A percentile compares a stretch with the other conserved stretches of the same genome.
Conservation (phyloP, 2,329 filamentous ascomycete species). For the Ophiocordyceps unilateralis region DNA sequence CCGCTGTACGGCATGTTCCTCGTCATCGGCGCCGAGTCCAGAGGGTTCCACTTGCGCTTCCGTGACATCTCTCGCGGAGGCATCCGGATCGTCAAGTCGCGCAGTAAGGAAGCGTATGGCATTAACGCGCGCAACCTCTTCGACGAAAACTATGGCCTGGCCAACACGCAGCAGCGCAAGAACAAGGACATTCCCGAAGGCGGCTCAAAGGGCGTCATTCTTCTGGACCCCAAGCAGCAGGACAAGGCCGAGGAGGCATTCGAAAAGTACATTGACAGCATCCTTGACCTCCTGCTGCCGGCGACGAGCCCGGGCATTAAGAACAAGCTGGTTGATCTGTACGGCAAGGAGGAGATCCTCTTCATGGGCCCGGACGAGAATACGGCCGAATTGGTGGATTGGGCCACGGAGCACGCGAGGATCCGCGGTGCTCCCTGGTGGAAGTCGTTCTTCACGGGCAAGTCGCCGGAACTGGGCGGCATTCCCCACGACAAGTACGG, state of each 20-base stretch:
- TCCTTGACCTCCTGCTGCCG: slow-evolving; percentile 82
- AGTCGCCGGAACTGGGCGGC: slow-evolving; percentile 87
- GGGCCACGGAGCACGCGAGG: slow-evolving; percentile 93
- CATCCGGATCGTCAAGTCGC: slow-evolving; percentile 96
- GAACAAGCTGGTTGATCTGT: slow-evolving; percentile 90
- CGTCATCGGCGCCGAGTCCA: slow-evolving; percentile 89
- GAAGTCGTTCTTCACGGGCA: slow-evolving; percentile 99
- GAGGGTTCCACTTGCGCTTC: slow-evolving; percentile 95
- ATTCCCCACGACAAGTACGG: slow-evolving; percentile 94
- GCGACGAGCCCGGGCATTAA: slow-evolving; percentile 92
- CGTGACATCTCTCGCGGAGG: slow-evolving; percentile 91
- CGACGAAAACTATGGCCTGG: slow-evolving; percentile 96
- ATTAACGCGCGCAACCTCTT: slow-evolving; percentile 96
- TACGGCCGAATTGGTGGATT: slow-evolving; percentile 90
- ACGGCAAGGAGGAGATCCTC: slow-evolving; percentile 88
- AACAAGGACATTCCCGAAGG: slow-evolving; percentile 99
- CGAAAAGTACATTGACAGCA: slow-evolving; percentile 99
- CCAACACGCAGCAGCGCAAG: slow-evolving; percentile 97
- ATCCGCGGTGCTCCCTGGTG: slow-evolving; percentile 85
- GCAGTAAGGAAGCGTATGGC: slow-evolving; percentile 85
- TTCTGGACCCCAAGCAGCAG: slow-evolving; percentile 86
- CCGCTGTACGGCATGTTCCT: slow-evolving; percentile 97
- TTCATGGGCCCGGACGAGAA: slow-evolving; percentile 99
- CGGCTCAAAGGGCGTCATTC: slow-evolving; percentile 91
- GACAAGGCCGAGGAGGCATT: slow-evolving; percentile 85